Base-by-base conservation (phyloP, 2,329 filamentous ascomycete species). In the Colletotrichum aenigma region DNA sequence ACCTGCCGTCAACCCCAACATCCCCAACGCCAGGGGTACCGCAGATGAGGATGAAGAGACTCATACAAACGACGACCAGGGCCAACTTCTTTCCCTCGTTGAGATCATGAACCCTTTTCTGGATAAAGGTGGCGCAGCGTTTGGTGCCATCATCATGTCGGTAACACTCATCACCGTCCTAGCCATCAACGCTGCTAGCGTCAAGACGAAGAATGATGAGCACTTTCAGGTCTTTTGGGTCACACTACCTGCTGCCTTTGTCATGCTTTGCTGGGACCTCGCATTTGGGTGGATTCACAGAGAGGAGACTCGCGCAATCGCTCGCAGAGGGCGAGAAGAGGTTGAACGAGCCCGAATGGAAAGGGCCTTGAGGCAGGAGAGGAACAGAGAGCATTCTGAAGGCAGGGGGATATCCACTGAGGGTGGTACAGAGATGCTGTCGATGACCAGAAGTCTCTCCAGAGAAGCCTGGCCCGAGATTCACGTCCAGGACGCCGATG, bases 31-130 rank as follows among this genome's bases (percentile, higher is more conserved):
- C 1, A 87, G 91, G 76, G 89, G 90, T n/a, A 87, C 83, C 3
- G 86, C 87, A 0, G 89, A 89, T 7, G 89, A 90, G 9, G 89
- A 91, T 60, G 85, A 89, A 38, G n/a, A 18, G 2, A 15, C 15
- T 8, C 56, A 52, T n/a, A 26, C 28, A 48, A 85, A 88, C 34
- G 84, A 88, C 9, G 89, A 91, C 32, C 83, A 90, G 73, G 87
- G 84, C 4, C 89, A 93, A 77, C 82, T 90, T 1, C 83, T 93
- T 0, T 92, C 92, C 0, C 88, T 95, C 0, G 93, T 94, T 77
- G 93, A 95, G 79, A 94, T 95, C 79, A 90, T 95, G 89, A 94
- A 95, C 77, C 94, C 94, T 0, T 95, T 93, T 74, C 82, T 95
- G 0, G 93, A 95, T 80, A 93, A 91, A 77, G 85, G 86, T 4